Conservation (phyloP, 2,329 filamentous ascomycete genomes). For the Paecilomyces variotii region DNA sequence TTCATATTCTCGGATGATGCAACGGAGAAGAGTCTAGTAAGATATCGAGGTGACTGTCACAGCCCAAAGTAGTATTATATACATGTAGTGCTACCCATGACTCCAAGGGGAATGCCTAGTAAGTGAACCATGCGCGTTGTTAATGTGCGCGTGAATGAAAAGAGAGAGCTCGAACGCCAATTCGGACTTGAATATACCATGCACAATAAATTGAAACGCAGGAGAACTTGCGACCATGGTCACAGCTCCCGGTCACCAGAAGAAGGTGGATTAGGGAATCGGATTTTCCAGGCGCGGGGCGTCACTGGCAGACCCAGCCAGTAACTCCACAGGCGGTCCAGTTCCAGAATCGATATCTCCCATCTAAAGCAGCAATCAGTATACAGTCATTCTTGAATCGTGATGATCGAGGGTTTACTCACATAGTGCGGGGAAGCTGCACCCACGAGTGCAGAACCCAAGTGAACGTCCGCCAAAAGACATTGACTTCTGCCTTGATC, state of each 20-base stretch:
- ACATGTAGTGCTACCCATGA: background rate
- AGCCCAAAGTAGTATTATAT: background rate
- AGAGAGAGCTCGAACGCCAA: background rate
- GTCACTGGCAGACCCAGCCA: slow-evolving; percentile 56
- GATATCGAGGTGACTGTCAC: background rate
- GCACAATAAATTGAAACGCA: background rate
- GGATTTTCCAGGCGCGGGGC: slow-evolving; percentile 49
- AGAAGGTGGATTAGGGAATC: slow-evolving; percentile 29
- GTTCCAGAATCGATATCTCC: slow-evolving; percentile 47
- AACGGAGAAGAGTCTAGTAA: background rate
- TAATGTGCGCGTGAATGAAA: background rate
- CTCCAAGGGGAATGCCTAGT: background rate
- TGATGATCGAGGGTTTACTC: slow-evolving; percentile 37
- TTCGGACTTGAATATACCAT: background rate
- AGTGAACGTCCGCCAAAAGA: slow-evolving; percentile 55
- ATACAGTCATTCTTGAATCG: background rate
- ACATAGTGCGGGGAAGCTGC: slow-evolving; percentile 60
- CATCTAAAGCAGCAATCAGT: slow-evolving; percentile 28
- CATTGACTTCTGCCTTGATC: slow-evolving; percentile 55
- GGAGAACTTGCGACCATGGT: background rate
- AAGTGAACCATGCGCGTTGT: background rate
- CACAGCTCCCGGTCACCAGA: slow-evolving; percentile 34
- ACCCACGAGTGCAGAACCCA: slow-evolving; percentile 66
- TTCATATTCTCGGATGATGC: background rate
- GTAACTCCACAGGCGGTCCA: slow-evolving; percentile 49